Base-by-base conservation (phyloP, 805 yeast genomes). In the Diddensiella caesifluorescens region DNA sequence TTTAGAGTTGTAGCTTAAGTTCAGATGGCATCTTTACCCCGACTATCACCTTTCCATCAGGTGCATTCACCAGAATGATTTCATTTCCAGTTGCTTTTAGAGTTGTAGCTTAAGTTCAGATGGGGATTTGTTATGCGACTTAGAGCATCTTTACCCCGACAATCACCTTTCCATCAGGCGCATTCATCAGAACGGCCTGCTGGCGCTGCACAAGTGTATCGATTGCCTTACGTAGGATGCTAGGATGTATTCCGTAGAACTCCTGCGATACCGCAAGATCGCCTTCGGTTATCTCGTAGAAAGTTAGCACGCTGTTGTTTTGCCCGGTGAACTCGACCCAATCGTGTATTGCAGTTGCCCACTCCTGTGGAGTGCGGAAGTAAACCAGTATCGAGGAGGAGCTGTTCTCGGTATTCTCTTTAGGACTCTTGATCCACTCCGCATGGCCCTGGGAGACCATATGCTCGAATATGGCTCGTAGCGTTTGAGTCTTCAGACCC, bases 311-410 rank as follows among this genome's bases (percentile, higher is more conserved):
- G 1, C 81, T 69, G 4, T 85, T 84, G 41, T 72, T 65, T 55
- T 87, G 95, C 0, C 95, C 95, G 0, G 90, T 75, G 16, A 69
- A 65, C 41, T 83, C 89, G n/a, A 77, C 64, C 89, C 85, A 75
- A 56, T 79, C 82, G 57, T 76, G 56, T 38, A 89, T 53, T 51
- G 69, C 54, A 37, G 76, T 65, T 29, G 79, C 75, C 92, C 96
- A 73, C 51, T 76, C 76, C 53, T 81, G 73, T 43, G 87, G 68
- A 13, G 76, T 66, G 47, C 78, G 73, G 88, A 94, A 85, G 48
- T 77, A 76, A 2, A 89, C 68, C 30, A 74, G 60, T 4, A 65
- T 54, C 18, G 46, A 33, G n/a, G n/a, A n/a, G n/a, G n/a, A n/a
- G n/a, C n/a, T n/a, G n/a, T n/a, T n/a, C n/a, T 38, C 21, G 18